phyloP scores from a whole-genome alignment of 306 rosid genomes.

The Cicer chorassanicum region DNA sequence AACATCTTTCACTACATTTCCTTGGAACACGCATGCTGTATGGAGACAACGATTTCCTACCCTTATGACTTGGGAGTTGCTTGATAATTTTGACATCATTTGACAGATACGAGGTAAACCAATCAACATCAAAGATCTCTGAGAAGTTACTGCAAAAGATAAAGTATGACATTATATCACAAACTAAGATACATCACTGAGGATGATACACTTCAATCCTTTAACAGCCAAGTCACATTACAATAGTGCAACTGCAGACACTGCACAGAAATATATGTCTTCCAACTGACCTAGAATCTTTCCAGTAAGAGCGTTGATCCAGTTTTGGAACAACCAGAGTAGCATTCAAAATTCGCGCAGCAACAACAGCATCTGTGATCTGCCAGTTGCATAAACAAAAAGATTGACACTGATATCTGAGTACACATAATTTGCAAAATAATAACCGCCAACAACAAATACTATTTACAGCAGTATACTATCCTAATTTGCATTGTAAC shows the following conservation, averaged over 20 bases:
- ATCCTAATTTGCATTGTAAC: constrained; percentile 8
- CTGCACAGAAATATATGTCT: constrained; percentile 20
- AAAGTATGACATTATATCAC: constrained; percentile 42
- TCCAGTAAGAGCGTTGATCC: constrained; percentile 96
- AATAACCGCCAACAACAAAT: constrained; percentile 31
- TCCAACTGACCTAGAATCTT: constrained; percentile 82
- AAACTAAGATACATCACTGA: constrained; percentile 13
- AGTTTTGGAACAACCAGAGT: constrained; percentile 93
- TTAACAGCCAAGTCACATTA: constrained; percentile 26
- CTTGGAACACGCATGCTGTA: constrained; percentile 92
- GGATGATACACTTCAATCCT: constrained; percentile 1
- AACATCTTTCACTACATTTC: constrained; percentile 95
- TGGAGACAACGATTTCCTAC: constrained; percentile 66
- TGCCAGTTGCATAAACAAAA: constrained; percentile 55
- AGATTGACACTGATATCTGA: constrained; percentile 35
- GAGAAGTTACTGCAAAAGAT: constrained; percentile 83
- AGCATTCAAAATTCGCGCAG: constrained; percentile 93
- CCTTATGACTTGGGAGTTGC: constrained; percentile 76
- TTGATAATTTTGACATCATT: constrained; percentile 87
- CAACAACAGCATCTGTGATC: constrained; percentile 98
- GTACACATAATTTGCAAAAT: constrained; percentile 40
- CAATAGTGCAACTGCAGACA: constrained; percentile 26
- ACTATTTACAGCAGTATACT: constrained; percentile 14
- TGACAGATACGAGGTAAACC: constrained; percentile 79
- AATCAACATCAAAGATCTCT: constrained; percentile 87